Conservation (phyloP, 2,329 filamentous ascomycete genomes). For the Aspergillus fijiensis region DNA sequence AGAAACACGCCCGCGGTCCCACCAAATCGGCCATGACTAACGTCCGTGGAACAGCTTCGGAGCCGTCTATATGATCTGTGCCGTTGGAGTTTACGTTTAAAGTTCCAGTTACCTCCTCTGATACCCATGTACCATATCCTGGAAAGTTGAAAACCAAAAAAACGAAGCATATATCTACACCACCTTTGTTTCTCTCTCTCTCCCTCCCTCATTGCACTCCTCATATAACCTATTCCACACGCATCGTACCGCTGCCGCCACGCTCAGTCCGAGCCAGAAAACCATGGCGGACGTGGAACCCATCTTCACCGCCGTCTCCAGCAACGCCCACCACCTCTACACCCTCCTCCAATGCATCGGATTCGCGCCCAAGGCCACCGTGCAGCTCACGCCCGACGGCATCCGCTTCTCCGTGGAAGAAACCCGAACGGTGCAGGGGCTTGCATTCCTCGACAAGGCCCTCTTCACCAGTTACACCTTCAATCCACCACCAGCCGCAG, state of each 20-base stretch:
- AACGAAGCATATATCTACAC: constrained; percentile 25
- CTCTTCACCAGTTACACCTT: constrained; percentile 86
- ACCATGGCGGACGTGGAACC: constrained; percentile 32
- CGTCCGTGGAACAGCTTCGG: constrained; percentile 65
- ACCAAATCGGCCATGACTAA: constrained; percentile 11
- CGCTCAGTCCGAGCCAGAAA: constrained; percentile 7
- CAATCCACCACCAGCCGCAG: constrained; percentile 45
- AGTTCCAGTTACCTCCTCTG: constrained; percentile 22
- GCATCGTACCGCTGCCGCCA: constrained; percentile 6
- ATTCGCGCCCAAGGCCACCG: constrained; percentile 59
- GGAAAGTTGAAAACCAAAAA: constrained; percentile 23
- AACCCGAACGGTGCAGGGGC: constrained; percentile 84
- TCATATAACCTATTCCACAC: constrained; percentile 19
- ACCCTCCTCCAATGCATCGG: constrained; percentile 62
- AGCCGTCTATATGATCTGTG: constrained; percentile 97
- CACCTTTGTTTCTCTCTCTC: constrained; percentile 2
- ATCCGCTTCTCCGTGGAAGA: constrained; percentile 87
- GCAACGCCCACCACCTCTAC: constrained; percentile 61
- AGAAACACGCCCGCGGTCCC: constrained; percentile 36
- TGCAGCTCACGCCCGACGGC: constrained; percentile 79
- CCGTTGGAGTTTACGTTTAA: constrained; percentile 96
- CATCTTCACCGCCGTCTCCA: constrained; percentile 61
- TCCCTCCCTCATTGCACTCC: constrained; percentile 7
- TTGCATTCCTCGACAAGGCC: constrained; percentile 81
- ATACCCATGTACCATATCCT: constrained; percentile 36